Base-by-base conservation (phyloP, 1,139 yeast genomes). In the Blastobotrys capitulatus region DNA sequence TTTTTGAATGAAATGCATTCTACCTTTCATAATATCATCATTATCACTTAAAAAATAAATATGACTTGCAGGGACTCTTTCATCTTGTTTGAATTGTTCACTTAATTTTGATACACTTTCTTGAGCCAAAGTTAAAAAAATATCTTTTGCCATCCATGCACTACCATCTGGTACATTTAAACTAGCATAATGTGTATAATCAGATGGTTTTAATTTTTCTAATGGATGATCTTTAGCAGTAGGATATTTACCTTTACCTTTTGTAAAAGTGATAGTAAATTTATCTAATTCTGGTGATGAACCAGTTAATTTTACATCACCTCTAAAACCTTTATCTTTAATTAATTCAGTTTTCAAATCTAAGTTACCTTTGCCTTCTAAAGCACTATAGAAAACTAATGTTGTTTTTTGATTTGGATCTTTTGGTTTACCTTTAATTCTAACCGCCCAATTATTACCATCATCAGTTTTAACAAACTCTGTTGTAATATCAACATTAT, bases 391-490 rank as follows among this genome's bases (percentile, higher is more conserved):
- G 71, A 88, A 82, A 7, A 89, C 82, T 49, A 90, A 68, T 0
- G 95, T 78, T 6, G 86, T 80, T 18, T 52, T 55, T 19, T 78
- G 73, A 12, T 74, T 70, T 54, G 75, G 78, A 54, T 58, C 65
- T 0, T 82, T 80, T 6, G 95, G 86, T 27, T 64, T 68, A 8
- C 95, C 86, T 47, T 70, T 74, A 9, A 90, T 75, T 54, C 83
- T 78, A 13, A 80, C 76, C 0, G 81, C 95, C 97, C 97, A 89
- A 25, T 81, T 78, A n/a, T n/a, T 77, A 32, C 64, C 65, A 0
- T 87, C 90, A 57, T 82, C 86, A 42, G 81, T 77, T 67, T 92
- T 92, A 34, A 85, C 84, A 65, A 89, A 86, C 54, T 84, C 87
- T 7, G 88, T 80, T 1, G 78, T 76, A 40, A 94, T 62, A 52